Evolutionary conservation across 192 early-diverging fungal species (phyloP).

Genomic region (Tieghemiomyces parasiticus): DNA sequence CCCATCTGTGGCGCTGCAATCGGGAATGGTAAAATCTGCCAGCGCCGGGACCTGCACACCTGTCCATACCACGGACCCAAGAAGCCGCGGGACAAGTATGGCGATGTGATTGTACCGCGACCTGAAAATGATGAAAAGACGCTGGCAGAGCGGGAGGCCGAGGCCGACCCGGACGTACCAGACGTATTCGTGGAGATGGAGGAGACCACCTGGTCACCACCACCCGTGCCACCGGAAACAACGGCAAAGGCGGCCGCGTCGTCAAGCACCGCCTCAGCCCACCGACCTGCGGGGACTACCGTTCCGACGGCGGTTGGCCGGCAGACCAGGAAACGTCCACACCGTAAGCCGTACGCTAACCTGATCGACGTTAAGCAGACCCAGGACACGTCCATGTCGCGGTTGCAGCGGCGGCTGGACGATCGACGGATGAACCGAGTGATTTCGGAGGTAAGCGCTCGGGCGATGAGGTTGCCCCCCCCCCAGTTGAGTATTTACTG

Average conservation of each 20-base stretch:
- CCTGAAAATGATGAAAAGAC: background rate
- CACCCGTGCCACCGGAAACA: background rate
- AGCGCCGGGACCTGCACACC: conserved; percentile 41
- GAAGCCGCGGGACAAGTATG: conserved; percentile 40
- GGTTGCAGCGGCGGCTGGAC: background rate
- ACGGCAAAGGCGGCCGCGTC: background rate
- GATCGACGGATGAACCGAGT: background rate
- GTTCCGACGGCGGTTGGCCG: background rate
- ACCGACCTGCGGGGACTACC: background rate
- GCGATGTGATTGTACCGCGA: background rate
- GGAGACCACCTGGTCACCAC: background rate
- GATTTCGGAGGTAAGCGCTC: background rate
- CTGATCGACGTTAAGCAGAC: background rate
- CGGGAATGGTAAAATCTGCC: conserved; percentile 41
- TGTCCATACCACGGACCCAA: conserved; percentile 52
- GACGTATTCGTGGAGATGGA: conserved; percentile 3
- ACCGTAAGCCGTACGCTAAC: background rate
- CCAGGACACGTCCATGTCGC: background rate
- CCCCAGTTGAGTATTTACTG: background rate
- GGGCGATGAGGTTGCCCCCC: background rate
- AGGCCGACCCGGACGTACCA: background rate
- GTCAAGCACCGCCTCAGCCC: background rate
- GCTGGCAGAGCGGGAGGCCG: background rate
- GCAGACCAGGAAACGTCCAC: background rate
- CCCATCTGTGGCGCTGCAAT: conserved; percentile 49